Conservation (phyloP, 2,329 filamentous ascomycete genomes). For the Albophoma yamanashiensis region DNA sequence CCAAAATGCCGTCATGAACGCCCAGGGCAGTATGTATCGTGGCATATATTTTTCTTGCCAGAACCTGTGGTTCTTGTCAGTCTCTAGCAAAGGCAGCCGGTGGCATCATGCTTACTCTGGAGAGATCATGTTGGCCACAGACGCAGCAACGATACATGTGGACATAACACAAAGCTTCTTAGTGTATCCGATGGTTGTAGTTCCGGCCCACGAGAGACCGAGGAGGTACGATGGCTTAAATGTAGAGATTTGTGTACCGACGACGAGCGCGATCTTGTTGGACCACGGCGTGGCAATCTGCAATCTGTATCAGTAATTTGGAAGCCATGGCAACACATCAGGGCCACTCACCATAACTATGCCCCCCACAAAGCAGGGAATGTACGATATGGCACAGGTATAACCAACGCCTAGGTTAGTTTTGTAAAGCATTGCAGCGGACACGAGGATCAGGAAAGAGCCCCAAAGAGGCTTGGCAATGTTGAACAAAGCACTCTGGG, state of each 20-base stretch:
- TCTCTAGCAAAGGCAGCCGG: not conserved
- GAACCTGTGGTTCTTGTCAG: constrained; percentile 4
- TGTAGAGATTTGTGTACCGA: constrained; percentile 17
- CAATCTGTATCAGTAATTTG: not conserved
- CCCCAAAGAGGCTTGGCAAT: constrained; percentile 13
- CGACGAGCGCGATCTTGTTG: constrained; percentile 15
- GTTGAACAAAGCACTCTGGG: constrained; percentile 13
- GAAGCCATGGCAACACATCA: not conserved
- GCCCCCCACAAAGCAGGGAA: constrained; percentile 12
- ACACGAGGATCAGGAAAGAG: constrained; percentile 9
- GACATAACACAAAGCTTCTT: constrained; percentile 13
- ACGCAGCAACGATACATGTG: constrained; percentile 11
- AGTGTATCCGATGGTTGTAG: constrained; percentile 11
- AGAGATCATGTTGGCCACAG: constrained; percentile 16
- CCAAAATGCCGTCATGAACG: constrained; percentile 14
- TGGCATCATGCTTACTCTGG: constrained; percentile 10
- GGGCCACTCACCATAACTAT: constrained; percentile 8
- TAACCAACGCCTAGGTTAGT: constrained; percentile 12
- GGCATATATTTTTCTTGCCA: constrained; percentile 13
- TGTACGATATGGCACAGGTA: constrained; percentile 14
- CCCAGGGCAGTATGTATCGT: constrained; percentile 10
- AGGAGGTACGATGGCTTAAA: constrained; percentile 18
- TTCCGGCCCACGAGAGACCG: constrained; percentile 15
- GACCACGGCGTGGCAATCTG: constrained; percentile 12
- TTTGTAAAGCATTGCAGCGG: constrained; percentile 9